A percentile compares a stretch with the other conserved stretches of the same genome.
phyloP scores from a whole-genome alignment of 148 eudicot species.

The Gaultheria prostrata region DNA sequence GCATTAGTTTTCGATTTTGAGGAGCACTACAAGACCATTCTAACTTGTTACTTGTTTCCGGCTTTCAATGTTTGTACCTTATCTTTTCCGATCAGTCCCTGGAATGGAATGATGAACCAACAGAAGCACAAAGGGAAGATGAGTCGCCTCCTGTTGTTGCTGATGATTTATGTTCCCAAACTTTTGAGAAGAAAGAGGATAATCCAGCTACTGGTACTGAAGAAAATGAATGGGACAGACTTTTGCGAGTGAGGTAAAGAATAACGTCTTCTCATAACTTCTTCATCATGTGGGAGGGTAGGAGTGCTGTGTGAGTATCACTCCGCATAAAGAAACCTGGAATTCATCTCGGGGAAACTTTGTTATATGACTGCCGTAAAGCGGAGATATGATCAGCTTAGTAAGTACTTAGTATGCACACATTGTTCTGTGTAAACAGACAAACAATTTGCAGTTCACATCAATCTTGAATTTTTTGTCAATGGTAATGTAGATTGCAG shows the following conservation, averaged over 20 bases:
- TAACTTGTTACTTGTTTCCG: conserved; percentile 3
- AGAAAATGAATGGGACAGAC: conserved; percentile 97
- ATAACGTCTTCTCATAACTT: conserved; percentile 10
- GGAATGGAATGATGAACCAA: conserved; percentile 90
- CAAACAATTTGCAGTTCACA: neutral
- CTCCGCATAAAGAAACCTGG: neutral
- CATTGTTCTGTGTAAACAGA: neutral
- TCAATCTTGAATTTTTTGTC: neutral
- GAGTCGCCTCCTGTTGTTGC: conserved; percentile 41
- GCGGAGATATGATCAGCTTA: neutral
- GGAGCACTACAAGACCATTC: conserved; percentile 3
- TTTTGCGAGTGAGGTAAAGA: conserved; percentile 79
- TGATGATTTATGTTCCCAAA: conserved; percentile 50
- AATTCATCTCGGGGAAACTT: neutral
- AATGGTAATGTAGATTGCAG: neutral
- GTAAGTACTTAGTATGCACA: neutral
- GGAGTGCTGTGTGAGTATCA: neutral
- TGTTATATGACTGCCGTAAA: neutral
- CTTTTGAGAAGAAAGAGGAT: conserved; percentile 57
- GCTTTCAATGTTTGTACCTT: conserved; percentile 7
- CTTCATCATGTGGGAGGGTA: neutral
- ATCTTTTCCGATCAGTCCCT: conserved; percentile 42
- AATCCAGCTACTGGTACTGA: conserved; percentile 40
- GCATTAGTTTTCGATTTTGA: neutral
- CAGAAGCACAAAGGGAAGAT: conserved; percentile 67